Conservation (phyloP, 2,329 filamentous ascomycete genomes). For the Colletotrichum cereale region DNA sequence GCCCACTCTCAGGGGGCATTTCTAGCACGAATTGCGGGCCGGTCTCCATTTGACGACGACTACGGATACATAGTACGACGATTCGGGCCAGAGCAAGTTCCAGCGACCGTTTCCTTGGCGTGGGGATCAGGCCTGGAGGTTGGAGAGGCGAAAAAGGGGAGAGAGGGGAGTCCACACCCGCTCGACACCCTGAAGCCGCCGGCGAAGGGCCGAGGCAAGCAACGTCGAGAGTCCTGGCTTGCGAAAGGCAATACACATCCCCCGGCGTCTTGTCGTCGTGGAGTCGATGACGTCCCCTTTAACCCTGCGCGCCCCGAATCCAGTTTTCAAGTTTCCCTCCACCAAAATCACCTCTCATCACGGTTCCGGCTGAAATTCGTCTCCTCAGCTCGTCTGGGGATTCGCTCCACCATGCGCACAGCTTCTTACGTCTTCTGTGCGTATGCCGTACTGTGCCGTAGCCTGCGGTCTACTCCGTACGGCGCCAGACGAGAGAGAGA, state of each 20-base stretch:
- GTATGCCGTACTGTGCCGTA: no score
- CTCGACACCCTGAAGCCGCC: conserved; percentile 26
- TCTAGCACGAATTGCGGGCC: conserved; percentile 23
- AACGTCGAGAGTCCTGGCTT: neutral
- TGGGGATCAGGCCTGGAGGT: conserved; percentile 35
- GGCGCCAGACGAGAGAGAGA: conserved; percentile 3
- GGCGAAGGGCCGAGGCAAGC: conserved; percentile 36
- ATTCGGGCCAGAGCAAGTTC: conserved; percentile 16
- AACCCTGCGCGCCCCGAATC: conserved; percentile 5
- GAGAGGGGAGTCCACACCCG: no score
- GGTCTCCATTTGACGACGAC: conserved; percentile 2
- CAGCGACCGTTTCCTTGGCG: conserved; percentile 29
- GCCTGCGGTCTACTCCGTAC: neutral
- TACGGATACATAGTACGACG: neutral
- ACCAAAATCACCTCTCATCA: neutral
- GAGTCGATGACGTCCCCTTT: conserved; percentile 35
- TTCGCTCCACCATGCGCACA: neutral
- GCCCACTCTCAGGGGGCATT: conserved; percentile 15
- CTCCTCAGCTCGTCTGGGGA: conserved; percentile 4
- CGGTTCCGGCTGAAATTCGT: conserved; percentile 17
- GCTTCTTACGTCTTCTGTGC: conserved; percentile 5
- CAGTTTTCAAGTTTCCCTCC: neutral
- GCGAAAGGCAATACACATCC: conserved; percentile 10
- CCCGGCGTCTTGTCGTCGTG: conserved; percentile 32
- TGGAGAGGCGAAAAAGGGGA: conserved; percentile 22